Conservation (phyloP, 2,329 filamentous ascomycete genomes). For the Leptographium procerum region DNA sequence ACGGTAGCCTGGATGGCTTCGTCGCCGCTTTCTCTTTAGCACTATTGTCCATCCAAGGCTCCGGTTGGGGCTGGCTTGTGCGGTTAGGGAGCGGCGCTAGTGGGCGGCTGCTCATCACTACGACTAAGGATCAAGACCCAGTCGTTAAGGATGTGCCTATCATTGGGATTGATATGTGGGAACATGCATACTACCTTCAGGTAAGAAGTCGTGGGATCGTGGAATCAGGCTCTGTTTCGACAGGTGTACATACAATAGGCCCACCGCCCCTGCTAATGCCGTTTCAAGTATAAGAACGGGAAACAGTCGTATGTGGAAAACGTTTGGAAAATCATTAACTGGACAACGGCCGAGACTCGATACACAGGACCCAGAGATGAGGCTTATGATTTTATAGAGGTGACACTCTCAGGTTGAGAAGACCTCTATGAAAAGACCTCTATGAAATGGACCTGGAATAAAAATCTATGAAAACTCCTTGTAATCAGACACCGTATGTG, state of each 20-base stretch:
- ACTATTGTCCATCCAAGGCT: slow-evolving; percentile 65
- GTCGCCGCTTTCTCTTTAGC: slow-evolving; percentile 53
- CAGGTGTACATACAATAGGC: not conserved
- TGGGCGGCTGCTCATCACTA: slow-evolving; percentile 53
- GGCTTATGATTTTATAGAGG: slow-evolving; percentile 30
- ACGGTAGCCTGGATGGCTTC: slow-evolving; percentile 58
- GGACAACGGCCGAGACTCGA: slow-evolving; percentile 56
- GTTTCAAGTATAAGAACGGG: slow-evolving; percentile 56
- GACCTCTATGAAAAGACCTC: not conserved
- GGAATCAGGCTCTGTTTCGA: not conserved
- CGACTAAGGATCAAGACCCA: slow-evolving; percentile 76
- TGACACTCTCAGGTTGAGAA: slow-evolving; percentile 1
- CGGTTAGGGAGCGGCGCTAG: slow-evolving; percentile 36
- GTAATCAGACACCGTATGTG: not conserved
- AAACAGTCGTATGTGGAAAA: slow-evolving; percentile 65
- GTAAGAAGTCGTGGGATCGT: slow-evolving; percentile 24
- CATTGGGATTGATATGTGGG: slow-evolving; percentile 81
- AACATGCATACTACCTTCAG: slow-evolving; percentile 84
- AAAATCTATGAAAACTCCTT: not conserved
- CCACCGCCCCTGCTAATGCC: not conserved
- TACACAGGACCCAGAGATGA: slow-evolving; percentile 39
- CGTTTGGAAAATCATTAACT: slow-evolving; percentile 71
- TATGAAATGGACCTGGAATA: not conserved
- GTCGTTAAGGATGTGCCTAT: slow-evolving; percentile 54
- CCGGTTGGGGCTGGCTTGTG: slow-evolving; percentile 81